A percentile compares a stretch with the other conserved stretches of the same genome.
These are phyloP conservation scores for Tripterygium wilfordii DNA, from an alignment of 177 flowering plant species.

Conservation along the genomic window DNA sequence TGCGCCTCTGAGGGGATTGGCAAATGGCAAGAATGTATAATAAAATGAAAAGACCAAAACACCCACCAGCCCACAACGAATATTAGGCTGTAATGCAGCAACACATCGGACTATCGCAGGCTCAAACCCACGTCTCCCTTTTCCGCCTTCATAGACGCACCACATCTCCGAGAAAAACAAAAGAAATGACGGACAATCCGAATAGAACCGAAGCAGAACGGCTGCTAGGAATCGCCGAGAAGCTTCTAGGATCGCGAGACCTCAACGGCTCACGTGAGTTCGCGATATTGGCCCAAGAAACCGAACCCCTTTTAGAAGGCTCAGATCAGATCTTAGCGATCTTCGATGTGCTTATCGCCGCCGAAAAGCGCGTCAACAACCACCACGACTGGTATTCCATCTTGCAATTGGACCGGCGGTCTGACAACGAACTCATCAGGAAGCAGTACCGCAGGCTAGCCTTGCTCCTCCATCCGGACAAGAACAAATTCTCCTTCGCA, in stretches of 20 bases:
- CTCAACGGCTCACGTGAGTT: constrained; percentile 47
- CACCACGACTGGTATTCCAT: constrained; percentile 65
- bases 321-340: constrained; percentile 68
- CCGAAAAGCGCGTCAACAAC: constrained; percentile 49
- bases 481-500: constrained; percentile 42
- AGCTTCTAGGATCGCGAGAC: constrained; percentile 57
- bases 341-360: constrained; percentile 53
- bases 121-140: no score
- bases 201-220: constrained; percentile 64
- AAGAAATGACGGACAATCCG: constrained; percentile 21
- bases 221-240: constrained; percentile 61
- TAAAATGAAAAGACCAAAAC: no score
- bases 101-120: no score
- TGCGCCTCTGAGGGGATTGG: no score
- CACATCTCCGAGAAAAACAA: no score
- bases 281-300: constrained; percentile 67
- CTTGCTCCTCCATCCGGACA: constrained; percentile 63
- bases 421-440: constrained; percentile 40
- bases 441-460: constrained; percentile 48
- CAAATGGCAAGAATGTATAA: no score
- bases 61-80: no score
- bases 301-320: constrained; percentile 58
- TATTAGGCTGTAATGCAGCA: no score
- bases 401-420: constrained; percentile 33
- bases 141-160: no score